Conservation (phyloP, 495 filamentous ascomycete species). For the Neurospora intermedia region DNA sequence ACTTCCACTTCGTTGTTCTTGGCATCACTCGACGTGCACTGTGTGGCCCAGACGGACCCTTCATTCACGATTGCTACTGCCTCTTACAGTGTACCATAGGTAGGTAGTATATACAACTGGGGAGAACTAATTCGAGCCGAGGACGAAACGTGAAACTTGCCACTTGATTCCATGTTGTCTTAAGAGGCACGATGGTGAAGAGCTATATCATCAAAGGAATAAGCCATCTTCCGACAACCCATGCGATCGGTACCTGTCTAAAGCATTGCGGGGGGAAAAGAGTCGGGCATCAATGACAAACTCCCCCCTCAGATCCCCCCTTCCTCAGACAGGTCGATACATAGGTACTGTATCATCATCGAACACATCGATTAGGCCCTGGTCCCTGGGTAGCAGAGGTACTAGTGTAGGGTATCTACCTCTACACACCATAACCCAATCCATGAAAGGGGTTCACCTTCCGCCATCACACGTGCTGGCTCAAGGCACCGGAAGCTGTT, state of each 20-base stretch:
- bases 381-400: too few relatives aligned
- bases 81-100: background rate
- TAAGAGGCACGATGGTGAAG: background rate
- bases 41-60: background rate
- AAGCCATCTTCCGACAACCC: background rate
- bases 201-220: background rate
- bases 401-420: too few relatives aligned
- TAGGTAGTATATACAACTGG: too few relatives aligned
- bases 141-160: background rate
- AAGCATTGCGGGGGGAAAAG: too few relatives aligned
- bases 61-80: too few relatives aligned
- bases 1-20: background rate
- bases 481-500: too few relatives aligned
- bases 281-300: background rate
- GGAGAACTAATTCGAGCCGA: background rate
- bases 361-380: too few relatives aligned
- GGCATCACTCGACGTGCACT: background rate
- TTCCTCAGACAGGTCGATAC: too few relatives aligned
- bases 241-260: background rate
- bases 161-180: background rate
- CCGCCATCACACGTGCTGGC: too few relatives aligned
- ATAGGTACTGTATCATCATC: too few relatives aligned
- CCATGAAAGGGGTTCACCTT: too few relatives aligned
- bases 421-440: too few relatives aligned
- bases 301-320: background rate